phyloP scores from a whole-genome alignment of 192 early-diverging fungal species.

The Rhizophagus clarus region DNA sequence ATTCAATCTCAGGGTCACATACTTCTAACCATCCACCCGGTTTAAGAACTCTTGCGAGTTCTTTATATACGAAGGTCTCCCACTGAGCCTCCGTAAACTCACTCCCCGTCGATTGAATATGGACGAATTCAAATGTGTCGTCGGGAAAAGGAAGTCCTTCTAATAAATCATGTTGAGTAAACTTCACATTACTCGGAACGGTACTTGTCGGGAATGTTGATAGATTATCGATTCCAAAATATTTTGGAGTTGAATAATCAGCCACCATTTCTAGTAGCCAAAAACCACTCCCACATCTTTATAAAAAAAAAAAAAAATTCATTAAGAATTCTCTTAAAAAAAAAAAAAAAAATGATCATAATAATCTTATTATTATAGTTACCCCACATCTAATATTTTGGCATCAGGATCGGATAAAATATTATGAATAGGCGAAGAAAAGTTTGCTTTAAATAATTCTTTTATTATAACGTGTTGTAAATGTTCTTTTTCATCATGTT shows the following conservation, averaged over 20 bases:
- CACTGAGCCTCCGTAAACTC: not conserved
- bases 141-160: conserved; percentile 42
- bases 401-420: conserved; percentile 37
- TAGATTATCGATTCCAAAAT: conserved; percentile 13
- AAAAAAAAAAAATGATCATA: not conserved
- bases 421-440: conserved; percentile 45
- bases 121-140: conserved; percentile 51
- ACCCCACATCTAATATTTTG: conserved; percentile 42
- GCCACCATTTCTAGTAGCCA: conserved; percentile 21
- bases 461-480: not conserved
- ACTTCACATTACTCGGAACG: conserved; percentile 6
- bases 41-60: conserved; percentile 41
- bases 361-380: not conserved
- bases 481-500: not conserved
- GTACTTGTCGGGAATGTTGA: not conserved
- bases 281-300: conserved; percentile 7
- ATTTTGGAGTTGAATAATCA: conserved; percentile 9
- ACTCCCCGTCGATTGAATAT: not conserved
- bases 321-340: not conserved
- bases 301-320: not conserved
- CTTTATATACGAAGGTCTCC: conserved; percentile 8
- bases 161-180: conserved; percentile 41
- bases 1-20: too few species aligned
- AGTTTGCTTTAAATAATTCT: conserved; percentile 28
- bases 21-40: conserved; percentile 42